A percentile compares a stretch with the other conserved stretches of the same genome.
phyloP scores from a whole-genome alignment of 2,329 filamentous ascomycete species.

The Trichoderma simmonsii region DNA sequence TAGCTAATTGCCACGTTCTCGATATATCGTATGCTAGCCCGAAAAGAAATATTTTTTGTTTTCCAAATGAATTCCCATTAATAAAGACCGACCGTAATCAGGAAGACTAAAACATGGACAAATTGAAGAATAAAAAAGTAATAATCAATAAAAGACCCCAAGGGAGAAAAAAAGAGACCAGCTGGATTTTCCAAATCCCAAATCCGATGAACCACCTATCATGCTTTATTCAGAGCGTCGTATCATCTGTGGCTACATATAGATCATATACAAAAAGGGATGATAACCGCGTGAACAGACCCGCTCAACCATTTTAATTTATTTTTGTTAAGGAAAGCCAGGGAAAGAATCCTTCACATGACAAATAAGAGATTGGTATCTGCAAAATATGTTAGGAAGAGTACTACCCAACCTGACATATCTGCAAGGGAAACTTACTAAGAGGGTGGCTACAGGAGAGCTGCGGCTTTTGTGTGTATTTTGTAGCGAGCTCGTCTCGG shows the following conservation, averaged over 20 bases:
- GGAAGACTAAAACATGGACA: not conserved
- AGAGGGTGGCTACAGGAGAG: constrained; percentile 95
- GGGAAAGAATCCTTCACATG: constrained; percentile 44
- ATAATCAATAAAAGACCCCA: not conserved
- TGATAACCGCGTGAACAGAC: not conserved
- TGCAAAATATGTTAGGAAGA: constrained; percentile 30
- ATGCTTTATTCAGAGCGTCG: not conserved
- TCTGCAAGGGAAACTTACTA: constrained; percentile 57
- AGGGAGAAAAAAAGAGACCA: not conserved
- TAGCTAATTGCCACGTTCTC: not conserved
- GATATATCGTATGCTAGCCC: not conserved
- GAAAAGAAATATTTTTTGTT: not conserved
- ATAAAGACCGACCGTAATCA: not conserved
- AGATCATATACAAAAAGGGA: constrained; percentile 20
- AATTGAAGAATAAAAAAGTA: not conserved
- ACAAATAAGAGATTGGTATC: constrained; percentile 63
- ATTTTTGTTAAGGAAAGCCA: not conserved
- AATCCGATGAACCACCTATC: constrained; percentile 2
- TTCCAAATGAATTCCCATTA: not conserved
- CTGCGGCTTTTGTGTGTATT: constrained; percentile 94
- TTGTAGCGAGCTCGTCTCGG: constrained; percentile 80
- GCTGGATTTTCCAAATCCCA: not conserved
- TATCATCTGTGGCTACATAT: not conserved
- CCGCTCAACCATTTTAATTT: not conserved
- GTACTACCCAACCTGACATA: constrained; percentile 17